Base-by-base conservation (phyloP, 768 basidiomycete genomes). In the Lentinus tigrinus region DNA sequence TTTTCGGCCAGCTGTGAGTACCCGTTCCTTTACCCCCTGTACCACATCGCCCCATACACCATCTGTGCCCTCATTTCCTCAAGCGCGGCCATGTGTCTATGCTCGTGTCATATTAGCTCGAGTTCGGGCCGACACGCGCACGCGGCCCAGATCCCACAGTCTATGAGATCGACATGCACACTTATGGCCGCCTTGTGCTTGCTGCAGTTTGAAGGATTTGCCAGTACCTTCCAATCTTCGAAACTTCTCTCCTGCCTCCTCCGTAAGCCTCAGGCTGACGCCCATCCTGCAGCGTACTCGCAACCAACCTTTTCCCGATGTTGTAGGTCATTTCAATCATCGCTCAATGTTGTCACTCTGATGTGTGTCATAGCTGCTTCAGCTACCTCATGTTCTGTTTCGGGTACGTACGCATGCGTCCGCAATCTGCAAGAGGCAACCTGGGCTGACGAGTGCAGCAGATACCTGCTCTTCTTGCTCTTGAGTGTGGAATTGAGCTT, bases 401-500 rank as follows among this genome's bases (percentile, higher is more conserved):
- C 13, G 21, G n/a, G 43, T 46, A n/a, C 17, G 23, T 23, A 26
- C 7, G 21, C 14, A 9, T 24, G 21, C 43, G 10, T 46, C 2
- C 11, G 31, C 31, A 31, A 11, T 31, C 19, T 9, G 21, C 8
- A 8, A 14, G 21, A 14, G 6, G 21, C 2, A 19, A 13, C 21
- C 14, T 13, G 13, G n/a, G n/a, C 43, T 46, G 21, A 46, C 21
- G 14, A 9, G 23, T 14, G 8, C 2, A 19, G 3, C 40, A 60
- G 58, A 21, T 21, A 36, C 3, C n/a, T 44, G 13, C 50, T 54
- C 24, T 14, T 54, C 17, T 13, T 65, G 0, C 14, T 65, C 10
- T 26, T 54, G 5, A 57, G 58, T 40, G 56, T 65, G 26, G 64
- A 65, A 28, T 16, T 65, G 40, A 60, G 64, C 56, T 53, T 65